Evolutionary conservation across 768 basidiomycete genomes (phyloP).

Genomic region (Lanmaoa pseudosensibilis): DNA sequence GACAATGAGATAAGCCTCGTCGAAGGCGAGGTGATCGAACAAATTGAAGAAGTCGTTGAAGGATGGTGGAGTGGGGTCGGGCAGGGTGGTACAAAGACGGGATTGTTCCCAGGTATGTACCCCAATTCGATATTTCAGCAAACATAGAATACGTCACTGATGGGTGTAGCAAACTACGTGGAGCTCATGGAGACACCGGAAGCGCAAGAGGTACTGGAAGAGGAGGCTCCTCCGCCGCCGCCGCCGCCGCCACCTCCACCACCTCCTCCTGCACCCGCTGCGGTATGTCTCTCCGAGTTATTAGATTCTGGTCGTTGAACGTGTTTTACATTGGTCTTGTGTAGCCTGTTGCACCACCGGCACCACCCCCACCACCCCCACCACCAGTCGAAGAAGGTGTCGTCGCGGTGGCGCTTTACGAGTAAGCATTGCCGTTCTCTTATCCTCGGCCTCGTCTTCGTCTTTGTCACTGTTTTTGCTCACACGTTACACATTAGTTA

Average conservation of each 20-base stretch:
- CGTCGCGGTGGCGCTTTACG: constrained; percentile 65
- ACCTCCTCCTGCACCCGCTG: constrained; percentile 36
- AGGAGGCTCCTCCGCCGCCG: constrained; percentile 50
- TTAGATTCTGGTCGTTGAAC: background rate
- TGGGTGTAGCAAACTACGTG: constrained; percentile 77
- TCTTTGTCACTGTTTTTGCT: background rate
- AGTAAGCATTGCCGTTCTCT: constrained; percentile 44
- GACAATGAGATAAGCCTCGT: constrained; percentile 81
- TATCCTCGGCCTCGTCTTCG: background rate
- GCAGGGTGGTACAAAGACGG: constrained; percentile 60
- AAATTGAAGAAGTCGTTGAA: constrained; percentile 82
- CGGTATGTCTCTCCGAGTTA: constrained; percentile 30
- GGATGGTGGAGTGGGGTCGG: constrained; percentile 92
- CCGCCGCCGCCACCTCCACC: constrained; percentile 45
- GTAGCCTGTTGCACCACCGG: constrained; percentile 33
- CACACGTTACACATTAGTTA: constrained; percentile 50
- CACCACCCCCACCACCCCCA: constrained; percentile 45
- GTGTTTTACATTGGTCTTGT: background rate
- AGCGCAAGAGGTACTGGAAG: constrained; percentile 37
- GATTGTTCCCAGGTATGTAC: constrained; percentile 78
- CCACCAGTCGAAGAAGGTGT: constrained; percentile 59
- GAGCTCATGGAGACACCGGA: constrained; percentile 61
- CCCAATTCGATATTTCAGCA: background rate
- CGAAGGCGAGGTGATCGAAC: constrained; percentile 81
- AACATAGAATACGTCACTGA: background rate